A percentile compares a stretch with the other conserved stretches of the same genome.
These are phyloP conservation scores for Peniophora sp. DNA, from an alignment of 1,284 basidiomycete genomes.

Conservation along the genomic window DNA sequence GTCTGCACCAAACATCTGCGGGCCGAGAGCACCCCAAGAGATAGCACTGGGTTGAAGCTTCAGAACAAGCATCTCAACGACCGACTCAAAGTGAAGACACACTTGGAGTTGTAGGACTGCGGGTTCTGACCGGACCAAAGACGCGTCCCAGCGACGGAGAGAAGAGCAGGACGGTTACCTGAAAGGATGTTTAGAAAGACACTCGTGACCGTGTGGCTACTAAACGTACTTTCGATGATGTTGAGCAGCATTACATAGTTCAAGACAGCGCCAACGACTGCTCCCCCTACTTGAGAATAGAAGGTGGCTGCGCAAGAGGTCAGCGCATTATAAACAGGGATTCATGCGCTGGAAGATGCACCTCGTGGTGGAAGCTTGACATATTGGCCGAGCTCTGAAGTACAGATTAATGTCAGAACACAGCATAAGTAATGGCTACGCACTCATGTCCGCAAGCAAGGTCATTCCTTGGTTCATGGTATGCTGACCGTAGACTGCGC, in stretches of 20 bases:
- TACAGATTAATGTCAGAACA: no score
- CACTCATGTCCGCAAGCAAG: constrained; percentile 29
- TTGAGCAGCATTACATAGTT: constrained; percentile 33
- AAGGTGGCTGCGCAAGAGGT: constrained; percentile 29
- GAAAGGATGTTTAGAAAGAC: constrained; percentile 19
- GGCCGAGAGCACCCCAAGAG: constrained; percentile 48
- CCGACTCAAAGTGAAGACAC: neutral
- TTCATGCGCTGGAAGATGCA: no score
- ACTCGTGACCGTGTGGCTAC: neutral
- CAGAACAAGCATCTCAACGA: constrained; percentile 15
- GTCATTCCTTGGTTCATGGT: constrained; percentile 21
- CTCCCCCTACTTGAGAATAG: constrained; percentile 38
- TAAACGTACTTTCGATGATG: constrained; percentile 9
- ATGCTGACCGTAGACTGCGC: constrained; percentile 18
- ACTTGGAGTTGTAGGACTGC: constrained; percentile 34
- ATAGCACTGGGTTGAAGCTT: constrained; percentile 28
- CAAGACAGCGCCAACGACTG: constrained; percentile 36
- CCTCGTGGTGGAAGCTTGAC: constrained; percentile 40
- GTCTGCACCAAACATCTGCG: constrained; percentile 18
- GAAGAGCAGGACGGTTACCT: constrained; percentile 27
- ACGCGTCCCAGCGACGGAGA: constrained; percentile 33
- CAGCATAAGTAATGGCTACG: no score
- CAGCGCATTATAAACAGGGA: neutral
- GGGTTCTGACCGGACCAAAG: constrained; percentile 42
- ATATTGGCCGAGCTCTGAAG: constrained; percentile 37